Conservation (phyloP, 176 grass and related monocot species). For the Phyllostachys edulis region DNA sequence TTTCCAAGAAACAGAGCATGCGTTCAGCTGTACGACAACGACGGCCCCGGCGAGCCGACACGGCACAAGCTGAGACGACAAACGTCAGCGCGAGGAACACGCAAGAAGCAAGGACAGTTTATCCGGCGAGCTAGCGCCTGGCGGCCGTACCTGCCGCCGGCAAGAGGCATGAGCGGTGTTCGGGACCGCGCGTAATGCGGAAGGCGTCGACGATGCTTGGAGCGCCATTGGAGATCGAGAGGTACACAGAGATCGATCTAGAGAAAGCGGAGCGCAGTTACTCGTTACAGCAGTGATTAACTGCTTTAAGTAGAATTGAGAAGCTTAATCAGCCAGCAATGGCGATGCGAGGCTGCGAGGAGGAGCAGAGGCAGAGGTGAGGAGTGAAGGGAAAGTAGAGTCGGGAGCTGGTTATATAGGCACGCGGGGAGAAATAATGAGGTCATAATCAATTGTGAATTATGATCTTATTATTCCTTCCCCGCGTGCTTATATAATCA, state of each 20-base stretch:
- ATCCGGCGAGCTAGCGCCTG: neutral
- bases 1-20: neutral
- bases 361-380: neutral
- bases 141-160: slow-evolving; percentile 52
- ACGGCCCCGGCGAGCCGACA: neutral
- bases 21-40: neutral
- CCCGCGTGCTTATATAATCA: too few relatives aligned
- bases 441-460: slow-evolving; percentile 1
- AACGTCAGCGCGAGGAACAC: neutral
- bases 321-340: neutral
- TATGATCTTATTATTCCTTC: too few relatives aligned
- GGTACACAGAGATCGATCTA: neutral
- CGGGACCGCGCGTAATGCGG: slow-evolving; percentile 47
- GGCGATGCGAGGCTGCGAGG: neutral
- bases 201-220: slow-evolving; percentile 21
- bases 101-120: neutral
- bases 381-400: neutral
- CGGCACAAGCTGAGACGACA: neutral
- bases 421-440: neutral
- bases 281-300: neutral
- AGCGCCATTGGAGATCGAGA: slow-evolving; percentile 48
- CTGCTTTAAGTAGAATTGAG: neutral
- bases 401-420: slow-evolving; percentile 25
- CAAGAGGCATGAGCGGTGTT: slow-evolving; percentile 6
- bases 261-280: neutral